Conservation (phyloP, 2,329 filamentous ascomycete species). For the Colletotrichum eremochloae region DNA sequence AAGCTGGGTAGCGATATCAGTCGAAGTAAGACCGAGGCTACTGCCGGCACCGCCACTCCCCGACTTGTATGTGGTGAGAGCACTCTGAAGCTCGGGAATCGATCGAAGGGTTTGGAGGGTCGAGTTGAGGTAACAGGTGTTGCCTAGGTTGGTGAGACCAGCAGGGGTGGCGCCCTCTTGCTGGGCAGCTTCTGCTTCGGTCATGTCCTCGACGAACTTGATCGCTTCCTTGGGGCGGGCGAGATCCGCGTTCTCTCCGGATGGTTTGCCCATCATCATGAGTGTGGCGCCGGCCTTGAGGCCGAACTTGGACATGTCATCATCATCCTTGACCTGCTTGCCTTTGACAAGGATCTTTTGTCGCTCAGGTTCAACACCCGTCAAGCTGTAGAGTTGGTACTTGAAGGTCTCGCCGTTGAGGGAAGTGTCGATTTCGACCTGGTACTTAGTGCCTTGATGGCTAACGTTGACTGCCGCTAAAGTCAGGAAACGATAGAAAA, state of each 20-base stretch:
- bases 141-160: constrained; percentile 91
- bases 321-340: constrained; percentile 95
- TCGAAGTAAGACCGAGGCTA: constrained; percentile 32
- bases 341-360: constrained; percentile 97
- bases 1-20: constrained; percentile 65
- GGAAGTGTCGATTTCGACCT: constrained; percentile 89
- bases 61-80: constrained; percentile 72
- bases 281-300: constrained; percentile 89
- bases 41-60: constrained; percentile 67
- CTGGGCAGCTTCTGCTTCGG: constrained; percentile 88
- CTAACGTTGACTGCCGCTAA: constrained; percentile 82
- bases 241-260: constrained; percentile 71
- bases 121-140: constrained; percentile 98
- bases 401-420: constrained; percentile 95
- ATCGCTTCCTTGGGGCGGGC: constrained; percentile 83
- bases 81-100: constrained; percentile 90
- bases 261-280: constrained; percentile 97
- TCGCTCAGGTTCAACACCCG: constrained; percentile 93
- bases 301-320: constrained; percentile 84
- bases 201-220: constrained; percentile 98
- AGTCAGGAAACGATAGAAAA: constrained; percentile 45
- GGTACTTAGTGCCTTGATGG: constrained; percentile 94
- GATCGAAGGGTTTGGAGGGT: constrained; percentile 91
- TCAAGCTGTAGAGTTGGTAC: constrained; percentile 93
- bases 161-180: constrained; percentile 87